Evolutionary conservation across 768 basidiomycete species (phyloP), one percentile per base, ranked within the genome.

Genomic region (Mycena sanguinolenta): DNA sequence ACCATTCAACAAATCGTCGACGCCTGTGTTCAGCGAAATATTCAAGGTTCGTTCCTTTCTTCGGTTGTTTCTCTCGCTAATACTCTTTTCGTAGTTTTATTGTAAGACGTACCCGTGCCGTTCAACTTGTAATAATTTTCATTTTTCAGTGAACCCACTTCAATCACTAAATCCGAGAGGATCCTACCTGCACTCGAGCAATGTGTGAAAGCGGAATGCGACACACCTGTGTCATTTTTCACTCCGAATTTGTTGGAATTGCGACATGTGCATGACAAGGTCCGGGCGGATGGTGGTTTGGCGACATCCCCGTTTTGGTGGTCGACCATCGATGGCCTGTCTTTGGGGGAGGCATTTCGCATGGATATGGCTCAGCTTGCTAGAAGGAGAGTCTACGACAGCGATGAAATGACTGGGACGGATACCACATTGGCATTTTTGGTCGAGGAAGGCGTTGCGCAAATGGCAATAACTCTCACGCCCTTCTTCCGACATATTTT

Each of bases 241-340:
- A 93, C 97, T 0, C 98, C 98, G 0, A 99, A 99, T 80, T 78
- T 91, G 30, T 80, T 93, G 27, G 98, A 99, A 79, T 86, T 99
- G 13, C 73, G 80, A 39, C 83, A 88, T 32, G 79, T 94, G 66
- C 90, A 90, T 75, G 82, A 84, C 30, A 79, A 86, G 34, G 65
- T 62, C 3, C 67, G 42, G 4, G 28, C 21, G 21, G 69, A 73
- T 13, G 23, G 44, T 50, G 85, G 86, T 65, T 78, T 93, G 8
- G 88, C 87, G 58, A 82, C 88, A 3, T 85, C 88, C 67, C 79
- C 83, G 4, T 73, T 75, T 8, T 94, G 91, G 90, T 96, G 94
- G 94, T 78, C 76, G 14, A 82, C 80, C 16, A 81, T 95, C 63
- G 88, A 95, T 77, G 81, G 80, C 63, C 86, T 96, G 67, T 84